phyloP scores from a whole-genome alignment of 2,329 filamentous ascomycete genomes.

The Scedosporium minutisporum region DNA sequence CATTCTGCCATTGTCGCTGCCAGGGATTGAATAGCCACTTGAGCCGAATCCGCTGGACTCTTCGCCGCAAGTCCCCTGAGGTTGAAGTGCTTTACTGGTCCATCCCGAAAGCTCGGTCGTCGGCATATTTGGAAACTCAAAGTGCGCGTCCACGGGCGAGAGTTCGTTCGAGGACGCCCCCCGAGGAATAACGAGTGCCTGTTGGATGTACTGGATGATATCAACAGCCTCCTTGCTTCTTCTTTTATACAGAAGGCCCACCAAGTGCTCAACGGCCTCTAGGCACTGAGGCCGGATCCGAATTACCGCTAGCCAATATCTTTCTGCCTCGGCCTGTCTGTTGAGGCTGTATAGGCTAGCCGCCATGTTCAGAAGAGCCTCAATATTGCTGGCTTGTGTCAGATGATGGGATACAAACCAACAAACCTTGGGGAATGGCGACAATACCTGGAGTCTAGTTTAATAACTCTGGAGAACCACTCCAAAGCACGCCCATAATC shows the following conservation, averaged over 20 bases:
- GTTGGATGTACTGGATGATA: slow-evolving; percentile 76
- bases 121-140: neutral
- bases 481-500: slow-evolving; percentile 68
- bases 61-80: neutral
- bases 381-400: slow-evolving; percentile 57
- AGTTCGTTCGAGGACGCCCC: slow-evolving; percentile 9
- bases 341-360: slow-evolving; percentile 80
- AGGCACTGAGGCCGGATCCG: slow-evolving; percentile 78
- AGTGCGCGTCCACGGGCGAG: slow-evolving; percentile 11
- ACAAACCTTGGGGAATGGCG: slow-evolving; percentile 17
- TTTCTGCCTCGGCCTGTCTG: slow-evolving; percentile 72
- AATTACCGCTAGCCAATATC: slow-evolving; percentile 78
- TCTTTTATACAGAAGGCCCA: slow-evolving; percentile 78
- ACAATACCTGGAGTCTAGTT: slow-evolving; percentile 45
- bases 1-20: slow-evolving; percentile 82
- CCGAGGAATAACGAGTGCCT: slow-evolving; percentile 42
- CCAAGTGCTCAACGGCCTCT: slow-evolving; percentile 89
- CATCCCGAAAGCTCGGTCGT: too few relatives aligned
- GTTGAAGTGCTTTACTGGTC: neutral
- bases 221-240: slow-evolving; percentile 76
- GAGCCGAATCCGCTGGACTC: slow-evolving; percentile 20
- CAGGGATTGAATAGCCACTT: slow-evolving; percentile 77
- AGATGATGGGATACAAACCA: slow-evolving; percentile 18
- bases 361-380: slow-evolving; percentile 87
- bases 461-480: slow-evolving; percentile 60